Percentiles rank a stretch among this genome's conserved stretches.
Conservation (phyloP, 2,329 filamentous ascomycete species). For the Calonectria hawksworthii region DNA sequence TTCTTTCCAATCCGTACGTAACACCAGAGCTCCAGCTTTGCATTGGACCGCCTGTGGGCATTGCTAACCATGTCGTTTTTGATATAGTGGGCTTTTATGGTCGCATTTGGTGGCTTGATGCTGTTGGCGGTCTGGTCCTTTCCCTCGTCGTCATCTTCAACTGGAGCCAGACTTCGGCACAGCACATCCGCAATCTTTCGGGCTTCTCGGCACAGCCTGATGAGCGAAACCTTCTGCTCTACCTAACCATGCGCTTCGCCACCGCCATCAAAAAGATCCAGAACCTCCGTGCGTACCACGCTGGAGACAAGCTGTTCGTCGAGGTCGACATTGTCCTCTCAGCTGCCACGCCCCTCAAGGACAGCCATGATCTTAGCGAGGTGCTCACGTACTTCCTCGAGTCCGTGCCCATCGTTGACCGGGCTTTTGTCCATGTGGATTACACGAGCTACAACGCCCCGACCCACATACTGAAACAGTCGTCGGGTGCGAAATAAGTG, state of each 20-base stretch:
- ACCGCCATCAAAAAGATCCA: constrained; percentile 89
- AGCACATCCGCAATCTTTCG: constrained; percentile 85
- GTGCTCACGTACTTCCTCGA: constrained; percentile 87
- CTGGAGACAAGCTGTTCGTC: constrained; percentile 87
- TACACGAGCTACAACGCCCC: constrained; percentile 74
- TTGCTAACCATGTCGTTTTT: constrained; percentile 28
- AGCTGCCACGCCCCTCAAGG: constrained; percentile 79
- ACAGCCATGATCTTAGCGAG: constrained; percentile 85
- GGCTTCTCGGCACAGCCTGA: constrained; percentile 85
- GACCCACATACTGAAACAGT: constrained; percentile 66
- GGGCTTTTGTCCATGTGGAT: constrained; percentile 78
- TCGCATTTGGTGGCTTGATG: constrained; percentile 87
- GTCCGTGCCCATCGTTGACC: constrained; percentile 83
- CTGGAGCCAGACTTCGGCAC: constrained; percentile 80
- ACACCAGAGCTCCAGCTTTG: neutral
- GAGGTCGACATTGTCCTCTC: constrained; percentile 87
- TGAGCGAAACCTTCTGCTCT: constrained; percentile 87
- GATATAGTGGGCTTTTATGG: constrained; percentile 76
- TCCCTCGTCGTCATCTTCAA: constrained; percentile 84
- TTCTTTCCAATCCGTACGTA: constrained; percentile 80
- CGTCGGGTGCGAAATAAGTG: constrained; percentile 32
- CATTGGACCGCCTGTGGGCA: constrained; percentile 1
- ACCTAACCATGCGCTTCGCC: constrained; percentile 94
- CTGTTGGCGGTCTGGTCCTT: constrained; percentile 83
- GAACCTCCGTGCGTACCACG: constrained; percentile 87